A percentile compares a stretch with the other conserved stretches of the same genome.
Evolutionary conservation across 2,329 filamentous ascomycete species (phyloP).

Genomic region (Penicillium olsonii): DNA sequence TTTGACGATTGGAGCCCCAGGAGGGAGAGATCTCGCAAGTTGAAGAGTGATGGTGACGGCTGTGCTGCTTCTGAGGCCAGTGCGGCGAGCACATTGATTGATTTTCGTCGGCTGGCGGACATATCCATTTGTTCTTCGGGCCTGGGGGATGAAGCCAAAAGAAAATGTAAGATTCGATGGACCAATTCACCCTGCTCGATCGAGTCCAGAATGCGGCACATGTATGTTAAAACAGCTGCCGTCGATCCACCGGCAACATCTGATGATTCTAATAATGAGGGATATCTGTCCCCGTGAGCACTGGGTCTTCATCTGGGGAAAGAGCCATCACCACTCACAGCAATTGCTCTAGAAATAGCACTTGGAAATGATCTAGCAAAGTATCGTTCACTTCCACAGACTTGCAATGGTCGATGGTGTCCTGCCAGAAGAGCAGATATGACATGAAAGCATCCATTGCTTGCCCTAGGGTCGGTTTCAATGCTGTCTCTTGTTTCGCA

Average conservation of each 20-base stretch:
- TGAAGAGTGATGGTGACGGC: slow-evolving; percentile 85
- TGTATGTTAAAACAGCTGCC: slow-evolving; percentile 90
- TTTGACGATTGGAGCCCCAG: slow-evolving; percentile 83
- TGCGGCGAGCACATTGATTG: slow-evolving; percentile 80
- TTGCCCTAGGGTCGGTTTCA: slow-evolving; percentile 77
- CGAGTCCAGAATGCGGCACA: slow-evolving; percentile 85
- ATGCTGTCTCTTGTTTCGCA: slow-evolving; percentile 69
- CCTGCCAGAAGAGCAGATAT: slow-evolving; percentile 96
- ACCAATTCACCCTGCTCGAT: slow-evolving; percentile 93
- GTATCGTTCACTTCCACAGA: slow-evolving; percentile 91
- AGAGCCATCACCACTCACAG: slow-evolving; percentile 58
- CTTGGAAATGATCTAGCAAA: slow-evolving; percentile 92
- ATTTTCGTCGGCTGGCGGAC: slow-evolving; percentile 73
- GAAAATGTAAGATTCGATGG: slow-evolving; percentile 87
- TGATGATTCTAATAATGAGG: slow-evolving; percentile 92
- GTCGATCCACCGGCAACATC: slow-evolving; percentile 96
- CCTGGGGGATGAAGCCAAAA: slow-evolving; percentile 71
- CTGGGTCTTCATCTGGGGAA: not conserved
- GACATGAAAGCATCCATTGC: slow-evolving; percentile 93
- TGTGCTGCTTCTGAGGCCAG: slow-evolving; percentile 73
- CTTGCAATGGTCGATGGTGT: slow-evolving; percentile 92
- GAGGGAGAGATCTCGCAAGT: slow-evolving; percentile 84
- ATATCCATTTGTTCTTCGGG: slow-evolving; percentile 62
- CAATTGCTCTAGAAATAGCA: slow-evolving; percentile 92
- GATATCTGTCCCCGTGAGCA: slow-evolving; percentile 63